Conservation (phyloP, 805 yeast species). For the Kazachstania taianensis region DNA sequence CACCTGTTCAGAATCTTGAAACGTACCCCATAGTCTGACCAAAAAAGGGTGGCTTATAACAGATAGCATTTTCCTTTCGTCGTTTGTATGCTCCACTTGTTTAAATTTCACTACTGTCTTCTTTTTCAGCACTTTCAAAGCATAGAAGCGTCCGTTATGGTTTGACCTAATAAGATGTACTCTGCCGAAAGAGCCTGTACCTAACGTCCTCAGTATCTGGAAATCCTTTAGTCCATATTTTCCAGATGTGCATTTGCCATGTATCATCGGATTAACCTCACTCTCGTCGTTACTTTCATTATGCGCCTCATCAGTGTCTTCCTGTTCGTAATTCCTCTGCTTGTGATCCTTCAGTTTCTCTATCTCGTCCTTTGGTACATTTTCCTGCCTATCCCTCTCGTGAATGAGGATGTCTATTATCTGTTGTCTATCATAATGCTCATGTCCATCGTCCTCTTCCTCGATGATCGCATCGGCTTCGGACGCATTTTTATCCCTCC, state of each 20-base stretch:
- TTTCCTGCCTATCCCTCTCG: not conserved
- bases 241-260: conserved; percentile 35
- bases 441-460: not conserved
- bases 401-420: too few relatives aligned
- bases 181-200: conserved; percentile 93
- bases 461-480: not conserved
- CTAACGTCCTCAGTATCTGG: conserved; percentile 75
- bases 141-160: conserved; percentile 86
- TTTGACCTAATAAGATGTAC: conserved; percentile 82
- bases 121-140: conserved; percentile 84
- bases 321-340: not conserved
- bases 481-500: too few relatives aligned
- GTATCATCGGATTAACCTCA: not conserved
- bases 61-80: conserved; percentile 81
- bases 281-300: not conserved
- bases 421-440: too few relatives aligned
- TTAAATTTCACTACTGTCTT: conserved; percentile 84
- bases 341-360: conserved; percentile 3
- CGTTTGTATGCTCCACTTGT: conserved; percentile 93
- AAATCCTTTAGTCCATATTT: conserved; percentile 76
- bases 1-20: conserved; percentile 73
- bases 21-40: conserved; percentile 94
- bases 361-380: conserved; percentile 3
- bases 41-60: conserved; percentile 84
- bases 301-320: not conserved